phyloP scores from a whole-genome alignment of 1,139 yeast species.

The Hansenula lynferdii region DNA sequence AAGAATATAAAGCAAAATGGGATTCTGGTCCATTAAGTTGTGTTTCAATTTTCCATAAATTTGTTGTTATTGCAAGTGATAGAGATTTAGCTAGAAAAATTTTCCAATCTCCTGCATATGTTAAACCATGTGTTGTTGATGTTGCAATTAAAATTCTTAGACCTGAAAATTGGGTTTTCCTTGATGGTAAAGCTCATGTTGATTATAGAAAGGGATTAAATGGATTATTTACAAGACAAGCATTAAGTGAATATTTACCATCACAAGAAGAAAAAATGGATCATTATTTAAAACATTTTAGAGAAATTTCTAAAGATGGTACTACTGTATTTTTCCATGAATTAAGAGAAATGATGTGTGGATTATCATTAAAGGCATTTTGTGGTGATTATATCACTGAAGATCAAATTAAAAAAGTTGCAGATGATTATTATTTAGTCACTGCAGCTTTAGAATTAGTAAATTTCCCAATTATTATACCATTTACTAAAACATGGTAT shows the following conservation, averaged over 20 bases:
- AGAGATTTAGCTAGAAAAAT: conserved; percentile 90
- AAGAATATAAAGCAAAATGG: conserved; percentile 92
- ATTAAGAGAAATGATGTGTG: conserved; percentile 94
- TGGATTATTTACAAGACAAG: conserved; percentile 81
- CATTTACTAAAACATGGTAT: conserved; percentile 97
- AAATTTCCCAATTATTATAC: conserved; percentile 93
- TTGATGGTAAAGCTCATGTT: conserved; percentile 92
- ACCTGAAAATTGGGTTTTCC: conserved; percentile 95
- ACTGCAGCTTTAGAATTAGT: conserved; percentile 97
- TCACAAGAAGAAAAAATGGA: conserved; percentile 82
- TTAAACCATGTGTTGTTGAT: conserved; percentile 97
- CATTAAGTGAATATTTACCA: conserved; percentile 80
- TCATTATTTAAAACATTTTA: conserved; percentile 63
- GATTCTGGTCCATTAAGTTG: conserved; percentile 89
- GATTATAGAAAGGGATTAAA: conserved; percentile 91
- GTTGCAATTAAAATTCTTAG: conserved; percentile 90
- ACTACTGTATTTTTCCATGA: conserved; percentile 83
- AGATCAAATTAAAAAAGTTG: conserved; percentile 78
- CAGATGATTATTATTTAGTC: conserved; percentile 86
- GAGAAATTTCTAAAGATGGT: conserved; percentile 50
- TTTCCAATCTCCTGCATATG: conserved; percentile 77
- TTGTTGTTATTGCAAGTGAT: conserved; percentile 90
- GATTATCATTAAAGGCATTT: conserved; percentile 85
- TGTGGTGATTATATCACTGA: conserved; percentile 94
- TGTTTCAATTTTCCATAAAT: conserved; percentile 96